phyloP scores from a whole-genome alignment of 163 green algal genomes.

The Scenedesmus sp. region DNA sequence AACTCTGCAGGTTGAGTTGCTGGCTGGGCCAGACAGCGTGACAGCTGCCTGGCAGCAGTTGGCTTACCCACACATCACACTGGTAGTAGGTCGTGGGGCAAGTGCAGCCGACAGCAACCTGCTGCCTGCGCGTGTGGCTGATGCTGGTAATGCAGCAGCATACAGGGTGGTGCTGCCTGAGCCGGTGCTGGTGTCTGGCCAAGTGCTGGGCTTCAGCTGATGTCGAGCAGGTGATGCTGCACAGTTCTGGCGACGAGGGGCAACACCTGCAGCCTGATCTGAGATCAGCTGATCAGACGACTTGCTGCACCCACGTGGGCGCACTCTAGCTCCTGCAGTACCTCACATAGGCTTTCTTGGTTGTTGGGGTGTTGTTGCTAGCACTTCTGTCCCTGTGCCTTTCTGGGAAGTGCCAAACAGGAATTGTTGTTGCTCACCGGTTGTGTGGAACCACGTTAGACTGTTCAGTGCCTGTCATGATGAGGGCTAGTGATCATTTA shows the following conservation, averaged over 20 bases:
- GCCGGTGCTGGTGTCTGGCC: conserved; percentile 29
- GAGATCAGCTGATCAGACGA: no score
- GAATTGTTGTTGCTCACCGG: no score
- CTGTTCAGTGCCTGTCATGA: no score
- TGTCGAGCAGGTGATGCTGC: neutral
- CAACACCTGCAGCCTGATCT: neutral
- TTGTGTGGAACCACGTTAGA: no score
- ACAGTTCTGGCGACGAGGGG: no score
- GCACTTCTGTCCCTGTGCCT: no score
- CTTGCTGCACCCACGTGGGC: no score
- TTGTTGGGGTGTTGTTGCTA: neutral
- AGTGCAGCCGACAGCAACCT: conserved; percentile 46
- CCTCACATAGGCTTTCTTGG: neutral
- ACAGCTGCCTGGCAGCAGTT: neutral
- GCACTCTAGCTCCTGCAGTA: no score
- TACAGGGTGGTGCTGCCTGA: conserved; percentile 12
- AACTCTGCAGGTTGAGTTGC: neutral
- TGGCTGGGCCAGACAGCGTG: neutral
- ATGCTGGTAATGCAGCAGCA: conserved; percentile 11
- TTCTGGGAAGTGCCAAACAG: no score
- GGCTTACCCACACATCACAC: conserved; percentile 59
- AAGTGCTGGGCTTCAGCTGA: conserved; percentile 31
- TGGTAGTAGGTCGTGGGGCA: conserved; percentile 17
- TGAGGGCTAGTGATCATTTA: no score
- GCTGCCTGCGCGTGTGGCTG: conserved; percentile 26